These are phyloP conservation scores for Phaeosphaeriaceae sp. DNA, from an alignment of 2,329 filamentous ascomycete species.

Conservation along the genomic window DNA sequence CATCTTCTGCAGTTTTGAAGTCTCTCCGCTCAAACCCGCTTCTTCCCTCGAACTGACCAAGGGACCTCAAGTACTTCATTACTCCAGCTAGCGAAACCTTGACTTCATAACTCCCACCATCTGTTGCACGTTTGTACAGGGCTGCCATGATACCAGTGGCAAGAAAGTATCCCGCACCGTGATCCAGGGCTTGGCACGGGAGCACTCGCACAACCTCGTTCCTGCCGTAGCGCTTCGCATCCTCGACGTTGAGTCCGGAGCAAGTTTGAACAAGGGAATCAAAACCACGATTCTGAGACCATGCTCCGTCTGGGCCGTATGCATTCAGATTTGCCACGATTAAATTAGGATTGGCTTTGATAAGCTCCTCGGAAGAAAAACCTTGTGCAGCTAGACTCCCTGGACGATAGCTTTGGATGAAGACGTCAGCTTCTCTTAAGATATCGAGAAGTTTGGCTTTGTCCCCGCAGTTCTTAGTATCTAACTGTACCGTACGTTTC, in stretches of 20 bases:
- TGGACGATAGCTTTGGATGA: conserved; percentile 62
- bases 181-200: conserved; percentile 65
- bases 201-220: conserved; percentile 52
- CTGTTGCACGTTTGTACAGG: conserved; percentile 54
- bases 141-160: conserved; percentile 62
- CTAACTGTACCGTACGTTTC: conserved; percentile 56
- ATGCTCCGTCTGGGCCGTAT: conserved; percentile 59
- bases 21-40: conserved; percentile 54
- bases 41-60: conserved; percentile 58
- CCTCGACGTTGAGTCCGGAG: conserved; percentile 63
- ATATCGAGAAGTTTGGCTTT: conserved; percentile 51
- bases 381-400: conserved; percentile 56
- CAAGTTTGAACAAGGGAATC: conserved; percentile 65
- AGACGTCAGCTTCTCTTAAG: conserved; percentile 59
- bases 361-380: conserved; percentile 49
- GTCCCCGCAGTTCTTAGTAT: conserved; percentile 55
- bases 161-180: conserved; percentile 63
- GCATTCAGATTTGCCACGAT: conserved; percentile 62
- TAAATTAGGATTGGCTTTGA: conserved; percentile 52
- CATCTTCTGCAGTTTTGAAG: conserved; percentile 38
- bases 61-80: conserved; percentile 63
- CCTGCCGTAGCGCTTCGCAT: conserved; percentile 56
- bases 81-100: conserved; percentile 63
- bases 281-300: conserved; percentile 58
- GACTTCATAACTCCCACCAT: conserved; percentile 60